Percentiles rank a stretch among this genome's conserved stretches.
These are phyloP conservation scores for Trichoderma polysporum DNA, from an alignment of 2,329 filamentous ascomycete species.

Conservation along the genomic window DNA sequence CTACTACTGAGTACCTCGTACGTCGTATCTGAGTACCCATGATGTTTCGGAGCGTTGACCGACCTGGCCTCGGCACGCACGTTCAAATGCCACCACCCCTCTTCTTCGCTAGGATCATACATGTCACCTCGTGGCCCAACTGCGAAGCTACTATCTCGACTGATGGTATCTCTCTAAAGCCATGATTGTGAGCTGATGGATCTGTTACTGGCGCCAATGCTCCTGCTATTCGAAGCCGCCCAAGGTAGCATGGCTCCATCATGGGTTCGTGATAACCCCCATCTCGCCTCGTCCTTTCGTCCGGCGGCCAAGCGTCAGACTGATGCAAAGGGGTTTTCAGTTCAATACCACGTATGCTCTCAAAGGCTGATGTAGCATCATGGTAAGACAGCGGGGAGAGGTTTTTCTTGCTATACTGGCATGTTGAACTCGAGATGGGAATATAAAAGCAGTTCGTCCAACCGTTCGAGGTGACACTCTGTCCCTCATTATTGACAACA, in stretches of 20 bases:
- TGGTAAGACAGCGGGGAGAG: slow-evolving; percentile 1
- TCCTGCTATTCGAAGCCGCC: background rate
- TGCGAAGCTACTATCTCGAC: background rate
- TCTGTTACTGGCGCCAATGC: background rate
- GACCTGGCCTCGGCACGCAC: slow-evolving; percentile 9
- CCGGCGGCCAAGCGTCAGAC: background rate
- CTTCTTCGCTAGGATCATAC: background rate
- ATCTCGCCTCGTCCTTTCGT: background rate
- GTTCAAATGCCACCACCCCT: slow-evolving; percentile 11
- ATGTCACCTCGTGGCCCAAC: background rate
- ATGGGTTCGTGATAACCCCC: background rate
- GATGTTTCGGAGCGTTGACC: slow-evolving; percentile 12
- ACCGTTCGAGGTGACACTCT: slow-evolving; percentile 4
- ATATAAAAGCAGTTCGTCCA: slow-evolving; percentile 17
- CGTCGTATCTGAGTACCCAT: slow-evolving; percentile 4
- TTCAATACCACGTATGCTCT: slow-evolving; percentile 17
- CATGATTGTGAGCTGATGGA: background rate
- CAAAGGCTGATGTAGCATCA: slow-evolving; percentile 12
- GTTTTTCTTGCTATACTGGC: background rate
- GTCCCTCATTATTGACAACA: background rate
- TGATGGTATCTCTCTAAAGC: background rate
- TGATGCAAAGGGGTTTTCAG: background rate
- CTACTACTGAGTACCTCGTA: background rate
- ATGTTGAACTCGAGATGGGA: background rate
- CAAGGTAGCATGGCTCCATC: slow-evolving; percentile 11